A percentile compares a stretch with the other conserved stretches of the same genome.
These are phyloP conservation scores for Penicillium frequentans DNA, from an alignment of 2,329 filamentous ascomycete genomes.

Conservation along the genomic window DNA sequence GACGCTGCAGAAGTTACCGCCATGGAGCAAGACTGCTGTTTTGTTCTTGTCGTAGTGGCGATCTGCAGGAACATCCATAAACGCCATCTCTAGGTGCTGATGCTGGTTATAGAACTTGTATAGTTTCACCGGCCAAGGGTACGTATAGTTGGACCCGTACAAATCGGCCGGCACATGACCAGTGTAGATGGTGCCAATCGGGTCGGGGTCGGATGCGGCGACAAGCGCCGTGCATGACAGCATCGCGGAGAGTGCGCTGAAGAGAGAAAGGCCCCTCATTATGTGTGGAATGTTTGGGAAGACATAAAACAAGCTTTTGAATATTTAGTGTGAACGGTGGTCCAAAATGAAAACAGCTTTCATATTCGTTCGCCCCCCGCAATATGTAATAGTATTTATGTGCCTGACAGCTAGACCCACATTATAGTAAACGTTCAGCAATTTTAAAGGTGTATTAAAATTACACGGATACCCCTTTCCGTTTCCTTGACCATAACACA, in stretches of 20 bases:
- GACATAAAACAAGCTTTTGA: neutral
- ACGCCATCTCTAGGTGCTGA: slow-evolving; percentile 15
- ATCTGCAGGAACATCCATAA: slow-evolving; percentile 10
- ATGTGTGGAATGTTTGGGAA: neutral
- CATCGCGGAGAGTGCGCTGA: neutral
- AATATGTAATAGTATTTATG: neutral
- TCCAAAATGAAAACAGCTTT: neutral
- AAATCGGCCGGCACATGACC: neutral
- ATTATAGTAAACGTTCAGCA: neutral
- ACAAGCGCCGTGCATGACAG: neutral
- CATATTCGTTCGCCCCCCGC: neutral
- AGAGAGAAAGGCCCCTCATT: neutral
- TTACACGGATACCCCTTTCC: too few relatives aligned
- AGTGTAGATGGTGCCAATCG: neutral
- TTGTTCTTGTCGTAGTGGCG: neutral
- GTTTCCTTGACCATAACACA: too few relatives aligned
- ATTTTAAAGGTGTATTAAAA: too few relatives aligned
- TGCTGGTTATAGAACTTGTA: slow-evolving; percentile 16
- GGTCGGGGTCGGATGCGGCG: neutral
- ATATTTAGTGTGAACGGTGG: neutral
- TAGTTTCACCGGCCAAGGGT: slow-evolving; percentile 16
- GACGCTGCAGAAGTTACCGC: slow-evolving; percentile 14
- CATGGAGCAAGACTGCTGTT: slow-evolving; percentile 11
- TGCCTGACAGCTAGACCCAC: neutral
- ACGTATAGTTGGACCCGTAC: neutral